phyloP scores from a whole-genome alignment of 106 monocot genomes.

The Xerophyta viscosa region DNA sequence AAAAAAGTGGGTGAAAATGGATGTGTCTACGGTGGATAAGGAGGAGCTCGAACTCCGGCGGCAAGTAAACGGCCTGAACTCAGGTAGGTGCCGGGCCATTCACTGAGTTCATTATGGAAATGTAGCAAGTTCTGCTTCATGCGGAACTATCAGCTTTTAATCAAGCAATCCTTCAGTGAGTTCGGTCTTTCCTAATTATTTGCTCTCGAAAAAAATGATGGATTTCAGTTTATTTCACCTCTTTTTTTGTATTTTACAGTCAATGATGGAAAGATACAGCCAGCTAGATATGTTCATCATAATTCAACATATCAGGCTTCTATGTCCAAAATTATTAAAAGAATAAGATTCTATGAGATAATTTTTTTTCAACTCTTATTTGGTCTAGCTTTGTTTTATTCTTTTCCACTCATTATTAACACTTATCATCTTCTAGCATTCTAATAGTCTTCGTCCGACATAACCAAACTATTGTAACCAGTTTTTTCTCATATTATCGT shows the following conservation, averaged over 20 bases:
- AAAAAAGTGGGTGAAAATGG: too few species aligned
- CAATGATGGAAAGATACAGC: slow-evolving; percentile 84
- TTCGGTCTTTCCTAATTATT: slow-evolving; percentile 19
- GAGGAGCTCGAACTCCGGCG: too few species aligned
- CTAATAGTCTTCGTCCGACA: too few species aligned
- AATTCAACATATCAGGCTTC: slow-evolving; percentile 90
- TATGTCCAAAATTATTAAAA: slow-evolving; percentile 90
- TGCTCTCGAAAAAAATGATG: background rate
- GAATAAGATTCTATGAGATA: too few species aligned
- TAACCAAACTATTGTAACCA: too few species aligned
- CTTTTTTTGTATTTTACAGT: slow-evolving; percentile 4
- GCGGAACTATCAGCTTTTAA: slow-evolving; percentile 68
- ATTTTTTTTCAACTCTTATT: too few species aligned
- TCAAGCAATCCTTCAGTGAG: slow-evolving; percentile 56
- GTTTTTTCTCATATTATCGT: too few species aligned
- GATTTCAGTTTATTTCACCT: background rate
- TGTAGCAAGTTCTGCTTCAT: slow-evolving; percentile 75
- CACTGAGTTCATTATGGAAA: slow-evolving; percentile 50
- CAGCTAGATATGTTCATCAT: slow-evolving; percentile 84
- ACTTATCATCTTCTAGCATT: too few species aligned
- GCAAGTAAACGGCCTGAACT: too few species aligned
- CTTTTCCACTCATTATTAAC: too few species aligned
- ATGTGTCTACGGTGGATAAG: too few species aligned
- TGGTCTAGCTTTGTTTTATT: background rate
- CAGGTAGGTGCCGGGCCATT: too few species aligned